Conservation (phyloP, 2,329 filamentous ascomycete species). For the Talaromyces verruculosus region DNA sequence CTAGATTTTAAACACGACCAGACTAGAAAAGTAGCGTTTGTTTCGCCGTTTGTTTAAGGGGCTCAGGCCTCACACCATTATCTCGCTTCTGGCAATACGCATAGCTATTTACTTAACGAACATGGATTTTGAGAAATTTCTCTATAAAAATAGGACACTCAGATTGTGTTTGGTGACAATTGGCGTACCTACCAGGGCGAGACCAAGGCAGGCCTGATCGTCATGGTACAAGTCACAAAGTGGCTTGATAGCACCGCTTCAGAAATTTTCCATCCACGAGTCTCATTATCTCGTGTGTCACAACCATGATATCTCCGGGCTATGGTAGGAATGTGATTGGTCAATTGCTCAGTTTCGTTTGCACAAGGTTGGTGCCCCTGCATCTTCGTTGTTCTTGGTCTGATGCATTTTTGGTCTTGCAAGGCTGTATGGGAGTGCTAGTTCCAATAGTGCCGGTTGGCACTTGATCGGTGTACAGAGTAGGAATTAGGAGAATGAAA, state of each 20-base stretch:
- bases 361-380: neutral
- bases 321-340: neutral
- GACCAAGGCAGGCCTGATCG: neutral
- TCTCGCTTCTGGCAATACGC: neutral
- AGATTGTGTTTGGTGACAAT: neutral
- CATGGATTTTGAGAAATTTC: neutral
- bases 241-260: neutral
- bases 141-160: neutral
- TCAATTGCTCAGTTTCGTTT: neutral
- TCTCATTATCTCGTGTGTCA: neutral
- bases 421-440: neutral
- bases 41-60: neutral
- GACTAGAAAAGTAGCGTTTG: neutral
- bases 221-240: constrained; percentile 4
- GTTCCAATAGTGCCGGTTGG: neutral
- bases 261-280: neutral
- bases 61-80: neutral
- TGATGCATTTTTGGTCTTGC: neutral
- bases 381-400: neutral
- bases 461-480: neutral
- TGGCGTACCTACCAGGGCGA: neutral
- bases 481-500: neutral
- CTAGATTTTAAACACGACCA: neutral
- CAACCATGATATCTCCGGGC: neutral
- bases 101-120: neutral